Base-by-base conservation (phyloP, 352 stramenopile genomes). In the Phytophthora fragariae region DNA sequence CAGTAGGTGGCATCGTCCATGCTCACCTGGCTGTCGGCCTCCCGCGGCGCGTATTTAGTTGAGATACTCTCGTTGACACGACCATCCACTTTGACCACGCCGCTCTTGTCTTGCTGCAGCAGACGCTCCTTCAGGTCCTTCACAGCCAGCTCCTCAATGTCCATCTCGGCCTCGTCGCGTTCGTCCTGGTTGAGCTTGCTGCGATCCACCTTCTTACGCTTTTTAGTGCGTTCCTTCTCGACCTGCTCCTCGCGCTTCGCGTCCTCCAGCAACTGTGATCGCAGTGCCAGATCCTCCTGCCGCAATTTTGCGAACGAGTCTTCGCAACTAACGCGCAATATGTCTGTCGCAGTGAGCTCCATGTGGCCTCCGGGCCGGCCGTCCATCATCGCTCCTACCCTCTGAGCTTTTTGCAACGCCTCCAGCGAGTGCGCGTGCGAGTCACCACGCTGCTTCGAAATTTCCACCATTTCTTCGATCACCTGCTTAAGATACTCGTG, bases 401-500 rank as follows among this genome's bases (percentile, higher is more conserved):
- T 75, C 12, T 84, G 80, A 27, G 71, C 80, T 56, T 86, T 87
- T 47, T 85, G 74, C 33, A 92, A 57, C 24, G 79, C 66, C 9
- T 90, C 84, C 0, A 94, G 66, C 2, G 82, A 64, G 35, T 90
- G 83, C 2, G 77, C 83, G 19, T 77, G 71, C 6, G 64, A 67
- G 62, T 97, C 87, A 9, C 86, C 76, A 11, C 90, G 88, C 50
- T 95, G 87, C 62, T 93, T 94, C 1, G 90, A 80, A 19, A 92
- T 73, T 35, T 94, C 82, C 12, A 95, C 90, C 87, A 97, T 94
- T 65, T 97, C 90, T 62, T 97, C 90, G 1, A 95, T 83, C 6
- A 90, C 82, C 75, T 97, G 90, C 70, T 94, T 95, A 27, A 97
- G 65, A 52, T 97, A 95, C 57, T 95, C 88, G 47, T 94, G 88